Evolutionary conservation across 1,284 basidiomycete genomes (phyloP).

Genomic region (Erythrobasidium hasegawianum): DNA sequence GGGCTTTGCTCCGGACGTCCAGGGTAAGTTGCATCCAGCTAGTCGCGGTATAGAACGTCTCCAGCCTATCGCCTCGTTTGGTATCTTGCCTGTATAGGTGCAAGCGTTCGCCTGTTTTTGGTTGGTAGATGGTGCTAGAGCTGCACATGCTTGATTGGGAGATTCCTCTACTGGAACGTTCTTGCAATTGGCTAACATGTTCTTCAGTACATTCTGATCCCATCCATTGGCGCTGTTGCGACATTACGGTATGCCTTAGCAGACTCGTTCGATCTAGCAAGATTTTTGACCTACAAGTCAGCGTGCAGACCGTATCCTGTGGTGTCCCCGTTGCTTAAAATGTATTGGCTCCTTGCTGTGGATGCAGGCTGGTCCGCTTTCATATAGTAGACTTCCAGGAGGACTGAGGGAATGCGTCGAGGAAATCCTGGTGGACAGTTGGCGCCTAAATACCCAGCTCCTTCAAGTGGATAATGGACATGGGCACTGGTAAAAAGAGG

Average conservation of each 20-base stretch:
- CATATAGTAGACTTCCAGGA: constrained; percentile 10
- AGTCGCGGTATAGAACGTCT: constrained; percentile 4
- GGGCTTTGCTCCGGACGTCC: constrained; percentile 11
- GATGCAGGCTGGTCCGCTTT: constrained; percentile 4
- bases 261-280: too few species aligned
- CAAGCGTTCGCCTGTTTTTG: constrained; percentile 6
- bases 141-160: constrained; percentile 17
- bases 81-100: constrained; percentile 15
- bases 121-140: constrained; percentile 1
- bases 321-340: constrained; percentile 18
- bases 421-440: constrained; percentile 19
- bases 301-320: constrained; percentile 22
- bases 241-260: neutral
- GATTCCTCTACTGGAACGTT: constrained; percentile 25
- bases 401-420: constrained; percentile 8
- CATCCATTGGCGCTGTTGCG: constrained; percentile 16
- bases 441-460: constrained; percentile 8
- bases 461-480: constrained; percentile 13
- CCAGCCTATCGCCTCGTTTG: constrained; percentile 16
- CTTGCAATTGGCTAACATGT: constrained; percentile 22
- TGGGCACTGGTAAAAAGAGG: too few species aligned
- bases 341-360: constrained; percentile 10
- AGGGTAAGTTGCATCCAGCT: constrained; percentile 26
- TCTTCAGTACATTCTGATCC: constrained; percentile 10
- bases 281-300: too few species aligned